Conservation (phyloP, 768 basidiomycete species). For the Kwoniella botswanensis region DNA sequence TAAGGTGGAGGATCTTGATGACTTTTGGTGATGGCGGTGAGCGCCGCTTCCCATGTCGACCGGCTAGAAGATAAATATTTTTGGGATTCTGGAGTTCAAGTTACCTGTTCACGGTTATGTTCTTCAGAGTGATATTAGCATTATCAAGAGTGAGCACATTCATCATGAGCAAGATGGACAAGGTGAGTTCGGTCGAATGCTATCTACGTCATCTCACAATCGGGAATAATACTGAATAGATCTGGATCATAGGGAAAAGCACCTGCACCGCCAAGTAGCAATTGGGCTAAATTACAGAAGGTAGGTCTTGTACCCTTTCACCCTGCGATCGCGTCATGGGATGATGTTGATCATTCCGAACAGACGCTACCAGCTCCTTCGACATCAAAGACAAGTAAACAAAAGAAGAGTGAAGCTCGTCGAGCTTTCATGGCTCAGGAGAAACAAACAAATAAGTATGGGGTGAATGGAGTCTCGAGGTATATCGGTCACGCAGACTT, state of each 20-base stretch:
- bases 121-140: not conserved
- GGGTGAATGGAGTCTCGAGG: not conserved
- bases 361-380: not conserved
- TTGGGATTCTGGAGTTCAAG: not conserved
- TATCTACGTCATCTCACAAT: not conserved
- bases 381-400: conserved; percentile 5
- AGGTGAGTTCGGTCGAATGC: not conserved
- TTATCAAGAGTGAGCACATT: not conserved
- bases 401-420: conserved; percentile 6
- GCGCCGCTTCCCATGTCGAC: not conserved
- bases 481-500: conserved; percentile 13
- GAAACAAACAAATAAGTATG: conserved; percentile 1
- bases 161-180: conserved; percentile 23
- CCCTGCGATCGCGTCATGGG: not conserved
- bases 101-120: not conserved
- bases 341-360: not conserved
- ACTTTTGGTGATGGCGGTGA: conserved; percentile 2
- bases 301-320: not conserved
- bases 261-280: conserved; percentile 19
- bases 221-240: not conserved
- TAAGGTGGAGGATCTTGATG: conserved; percentile 6
- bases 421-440: conserved; percentile 4
- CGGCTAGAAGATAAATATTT: not conserved
- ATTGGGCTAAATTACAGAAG: conserved; percentile 25
- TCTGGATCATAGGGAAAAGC: not conserved